These are phyloP conservation scores for Sedum album DNA, from an alignment of 164 flowering plant species.

Conservation along the genomic window DNA sequence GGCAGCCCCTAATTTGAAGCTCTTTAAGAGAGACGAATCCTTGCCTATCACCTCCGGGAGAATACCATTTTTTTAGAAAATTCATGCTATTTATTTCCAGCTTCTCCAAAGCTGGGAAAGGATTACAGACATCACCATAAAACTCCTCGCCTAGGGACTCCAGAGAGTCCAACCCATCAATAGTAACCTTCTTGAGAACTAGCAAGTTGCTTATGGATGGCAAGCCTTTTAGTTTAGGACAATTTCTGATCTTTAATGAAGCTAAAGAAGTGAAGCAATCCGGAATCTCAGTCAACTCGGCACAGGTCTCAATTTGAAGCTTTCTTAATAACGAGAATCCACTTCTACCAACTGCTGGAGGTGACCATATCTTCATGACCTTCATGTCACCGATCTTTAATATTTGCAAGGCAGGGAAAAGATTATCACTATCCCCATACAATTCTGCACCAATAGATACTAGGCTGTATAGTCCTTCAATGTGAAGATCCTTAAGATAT, in stretches of 20 bases:
- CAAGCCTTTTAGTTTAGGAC: background rate
- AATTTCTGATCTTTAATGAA: background rate
- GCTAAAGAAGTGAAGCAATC: background rate
- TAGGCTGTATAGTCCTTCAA: slow-evolving; percentile 11
- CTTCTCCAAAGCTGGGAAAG: background rate
- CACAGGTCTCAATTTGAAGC: background rate
- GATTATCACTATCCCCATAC: slow-evolving; percentile 8
- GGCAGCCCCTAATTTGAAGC: background rate
- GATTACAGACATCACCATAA: background rate
- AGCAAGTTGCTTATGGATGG: background rate
- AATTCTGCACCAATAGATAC: slow-evolving; percentile 19
- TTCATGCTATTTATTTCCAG: background rate
- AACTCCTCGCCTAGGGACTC: background rate
- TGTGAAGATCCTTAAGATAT: slow-evolving; percentile 11
- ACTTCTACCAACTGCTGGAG: background rate
- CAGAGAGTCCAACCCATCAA: background rate
- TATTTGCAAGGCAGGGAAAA: slow-evolving; percentile 15
- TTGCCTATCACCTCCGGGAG: background rate
- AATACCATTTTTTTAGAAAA: background rate
- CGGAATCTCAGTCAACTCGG: background rate
- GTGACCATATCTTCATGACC: background rate
- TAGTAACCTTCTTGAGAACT: background rate
- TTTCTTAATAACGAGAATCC: background rate
- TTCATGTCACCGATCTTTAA: background rate
- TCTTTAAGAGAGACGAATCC: background rate